These are phyloP conservation scores for Monsonia emarginata DNA, from an alignment of 441 rosid genomes.

Conservation along the genomic window DNA sequence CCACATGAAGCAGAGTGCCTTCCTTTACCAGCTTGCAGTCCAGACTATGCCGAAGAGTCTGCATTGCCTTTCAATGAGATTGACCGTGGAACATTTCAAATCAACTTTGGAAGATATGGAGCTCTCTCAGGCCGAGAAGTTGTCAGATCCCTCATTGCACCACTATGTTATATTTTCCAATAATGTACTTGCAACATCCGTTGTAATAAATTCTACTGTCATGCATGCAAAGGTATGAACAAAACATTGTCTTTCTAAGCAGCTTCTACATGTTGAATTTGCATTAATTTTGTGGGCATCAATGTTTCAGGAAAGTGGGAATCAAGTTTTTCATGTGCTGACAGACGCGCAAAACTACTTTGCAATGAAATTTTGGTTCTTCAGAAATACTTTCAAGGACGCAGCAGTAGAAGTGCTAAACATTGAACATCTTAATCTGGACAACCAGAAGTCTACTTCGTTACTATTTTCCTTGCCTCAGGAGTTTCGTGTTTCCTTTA, in stretches of 20 bases:
- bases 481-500: conserved; percentile 72
- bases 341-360: conserved; percentile 74
- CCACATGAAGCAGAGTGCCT: conserved; percentile 93
- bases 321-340: conserved; percentile 75
- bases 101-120: conserved; percentile 37
- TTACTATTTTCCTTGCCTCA: conserved; percentile 47
- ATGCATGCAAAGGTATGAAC: conserved; percentile 49
- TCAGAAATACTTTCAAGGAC: conserved; percentile 44
- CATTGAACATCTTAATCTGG: conserved; percentile 46
- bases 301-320: conserved; percentile 65
- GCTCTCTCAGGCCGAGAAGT: conserved; percentile 36
- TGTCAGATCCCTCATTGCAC: conserved; percentile 52
- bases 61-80: conserved; percentile 84
- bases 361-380: conserved; percentile 78
- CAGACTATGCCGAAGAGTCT: conserved; percentile 92
- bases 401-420: conserved; percentile 62
- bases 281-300: conserved; percentile 19
- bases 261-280: conserved; percentile 16
- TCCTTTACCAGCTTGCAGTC: conserved; percentile 76
- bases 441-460: conserved; percentile 28
- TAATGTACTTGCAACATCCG: conserved; percentile 74
- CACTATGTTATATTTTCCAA: conserved; percentile 71
- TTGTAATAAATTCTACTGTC: conserved; percentile 82
- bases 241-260: conserved; percentile 8
- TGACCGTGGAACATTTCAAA: conserved; percentile 77